phyloP scores from a whole-genome alignment of 192 early-diverging fungal genomes.

The Coemansia sp. region DNA sequence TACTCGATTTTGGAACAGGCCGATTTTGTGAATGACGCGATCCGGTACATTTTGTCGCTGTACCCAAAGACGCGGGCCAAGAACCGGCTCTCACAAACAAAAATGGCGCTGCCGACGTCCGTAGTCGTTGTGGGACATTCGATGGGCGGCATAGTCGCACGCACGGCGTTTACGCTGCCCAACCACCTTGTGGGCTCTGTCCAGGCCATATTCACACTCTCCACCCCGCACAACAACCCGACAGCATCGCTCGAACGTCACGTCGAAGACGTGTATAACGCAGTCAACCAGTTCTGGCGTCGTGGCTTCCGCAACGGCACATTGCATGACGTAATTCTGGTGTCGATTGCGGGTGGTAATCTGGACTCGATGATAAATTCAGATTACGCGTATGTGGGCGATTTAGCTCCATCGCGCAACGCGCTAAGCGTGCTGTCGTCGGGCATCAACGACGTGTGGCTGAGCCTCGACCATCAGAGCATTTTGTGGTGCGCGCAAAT shows the following conservation, averaged over 20 bases:
- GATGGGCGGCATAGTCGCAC: constrained; percentile 95
- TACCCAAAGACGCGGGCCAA: constrained; percentile 57
- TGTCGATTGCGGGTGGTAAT: constrained; percentile 90
- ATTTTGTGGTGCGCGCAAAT: constrained; percentile 95
- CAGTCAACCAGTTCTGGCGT: constrained; percentile 72
- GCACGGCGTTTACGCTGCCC: constrained; percentile 67
- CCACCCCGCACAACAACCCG: constrained; percentile 83
- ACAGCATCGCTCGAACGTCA: constrained; percentile 70
- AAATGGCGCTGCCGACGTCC: constrained; percentile 59
- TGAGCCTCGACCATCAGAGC: constrained; percentile 79
- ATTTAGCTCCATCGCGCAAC: constrained; percentile 63
- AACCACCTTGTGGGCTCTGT: constrained; percentile 73
- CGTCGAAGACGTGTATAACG: constrained; percentile 61
- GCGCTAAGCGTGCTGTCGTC: constrained; percentile 80
- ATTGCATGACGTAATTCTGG: constrained; percentile 62
- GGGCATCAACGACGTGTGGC: constrained; percentile 83
- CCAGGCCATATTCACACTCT: constrained; percentile 80
- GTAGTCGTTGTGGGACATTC: constrained; percentile 90
- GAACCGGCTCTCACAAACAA: constrained; percentile 6
- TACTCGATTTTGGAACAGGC: constrained; percentile 85
- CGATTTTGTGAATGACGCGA: constrained; percentile 75
- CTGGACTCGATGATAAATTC: constrained; percentile 83
- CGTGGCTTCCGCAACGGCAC: constrained; percentile 46
- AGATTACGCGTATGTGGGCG: constrained; percentile 66
- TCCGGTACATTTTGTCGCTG: constrained; percentile 71